Conservation (phyloP, 768 basidiomycete genomes). For the Tricholoma furcatifolium region DNA sequence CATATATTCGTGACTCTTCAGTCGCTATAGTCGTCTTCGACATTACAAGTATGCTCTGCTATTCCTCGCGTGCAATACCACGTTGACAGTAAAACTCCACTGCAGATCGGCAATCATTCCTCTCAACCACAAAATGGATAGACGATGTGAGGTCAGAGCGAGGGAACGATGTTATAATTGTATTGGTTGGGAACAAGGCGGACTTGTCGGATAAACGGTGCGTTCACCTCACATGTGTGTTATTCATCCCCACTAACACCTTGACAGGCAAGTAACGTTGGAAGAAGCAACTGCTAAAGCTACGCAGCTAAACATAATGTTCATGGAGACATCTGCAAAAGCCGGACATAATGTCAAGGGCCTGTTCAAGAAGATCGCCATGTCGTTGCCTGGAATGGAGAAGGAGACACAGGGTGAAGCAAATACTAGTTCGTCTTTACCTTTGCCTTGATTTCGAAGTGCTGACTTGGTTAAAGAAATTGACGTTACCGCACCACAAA, state of each 20-base stretch:
- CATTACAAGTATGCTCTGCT: constrained; percentile 79
- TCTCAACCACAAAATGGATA: constrained; percentile 99
- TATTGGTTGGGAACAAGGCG: constrained; percentile 98
- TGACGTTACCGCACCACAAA: constrained; percentile 77
- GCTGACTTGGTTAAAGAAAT: constrained; percentile 59
- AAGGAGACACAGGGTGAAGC: constrained; percentile 65
- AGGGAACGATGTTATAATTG: constrained; percentile 97
- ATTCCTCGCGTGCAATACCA: not conserved
- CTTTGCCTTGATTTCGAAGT: not conserved
- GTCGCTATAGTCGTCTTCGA: constrained; percentile 99
- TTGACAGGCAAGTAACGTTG: constrained; percentile 89
- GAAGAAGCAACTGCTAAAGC: constrained; percentile 95
- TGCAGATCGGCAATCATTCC: constrained; percentile 93
- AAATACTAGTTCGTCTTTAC: constrained; percentile 43
- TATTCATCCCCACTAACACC: constrained; percentile 10
- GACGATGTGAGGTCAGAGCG: constrained; percentile 98
- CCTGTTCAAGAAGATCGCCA: constrained; percentile 98
- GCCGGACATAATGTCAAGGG: constrained; percentile 99
- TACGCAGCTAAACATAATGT: constrained; percentile 91
- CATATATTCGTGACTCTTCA: constrained; percentile 97
- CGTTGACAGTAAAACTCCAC: constrained; percentile 2
- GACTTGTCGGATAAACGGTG: constrained; percentile 98
- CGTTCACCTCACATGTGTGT: constrained; percentile 23
- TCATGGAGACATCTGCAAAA: constrained; percentile 99
- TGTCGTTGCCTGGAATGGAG: constrained; percentile 96